phyloP scores from a whole-genome alignment of 2,329 filamentous ascomycete species.

The Penicillium sp. region DNA sequence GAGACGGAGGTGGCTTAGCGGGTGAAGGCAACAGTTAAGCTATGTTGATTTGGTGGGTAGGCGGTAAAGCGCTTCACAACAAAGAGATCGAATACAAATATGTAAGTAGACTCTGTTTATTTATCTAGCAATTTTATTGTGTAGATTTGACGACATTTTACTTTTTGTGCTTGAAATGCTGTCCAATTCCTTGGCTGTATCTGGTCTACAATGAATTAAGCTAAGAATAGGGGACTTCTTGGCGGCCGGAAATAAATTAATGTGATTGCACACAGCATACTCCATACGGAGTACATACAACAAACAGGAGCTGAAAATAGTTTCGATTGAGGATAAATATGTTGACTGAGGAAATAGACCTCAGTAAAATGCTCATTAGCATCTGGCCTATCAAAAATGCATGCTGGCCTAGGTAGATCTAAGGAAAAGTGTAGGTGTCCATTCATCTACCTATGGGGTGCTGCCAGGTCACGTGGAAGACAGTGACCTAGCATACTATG shows the following conservation, averaged over 20 bases:
- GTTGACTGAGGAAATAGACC: background rate
- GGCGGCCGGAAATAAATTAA: constrained; percentile 16
- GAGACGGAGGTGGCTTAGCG: constrained; percentile 26
- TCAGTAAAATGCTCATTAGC: background rate
- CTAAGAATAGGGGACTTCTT: constrained; percentile 19
- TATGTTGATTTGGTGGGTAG: constrained; percentile 24
- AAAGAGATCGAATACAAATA: background rate
- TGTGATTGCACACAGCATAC: background rate
- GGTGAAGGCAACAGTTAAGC: constrained; percentile 22
- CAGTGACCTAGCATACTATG: background rate
- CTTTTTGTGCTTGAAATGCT: background rate
- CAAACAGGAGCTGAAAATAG: background rate
- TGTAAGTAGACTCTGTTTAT: background rate
- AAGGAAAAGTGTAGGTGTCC: background rate
- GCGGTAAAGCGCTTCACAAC: constrained; percentile 18
- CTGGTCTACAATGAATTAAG: constrained; percentile 2
- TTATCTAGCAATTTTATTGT: background rate
- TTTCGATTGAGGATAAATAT: background rate
- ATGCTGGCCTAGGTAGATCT: too few relatives aligned
- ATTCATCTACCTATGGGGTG: background rate
- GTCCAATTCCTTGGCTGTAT: background rate
- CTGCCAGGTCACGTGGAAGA: background rate
- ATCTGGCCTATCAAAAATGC: background rate
- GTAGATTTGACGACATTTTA: too few relatives aligned
- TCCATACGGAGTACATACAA: background rate